A percentile compares a stretch with the other conserved stretches of the same genome.
These are phyloP conservation scores for Neonectria ditissima DNA, from an alignment of 2,329 filamentous ascomycete species.

Conservation along the genomic window DNA sequence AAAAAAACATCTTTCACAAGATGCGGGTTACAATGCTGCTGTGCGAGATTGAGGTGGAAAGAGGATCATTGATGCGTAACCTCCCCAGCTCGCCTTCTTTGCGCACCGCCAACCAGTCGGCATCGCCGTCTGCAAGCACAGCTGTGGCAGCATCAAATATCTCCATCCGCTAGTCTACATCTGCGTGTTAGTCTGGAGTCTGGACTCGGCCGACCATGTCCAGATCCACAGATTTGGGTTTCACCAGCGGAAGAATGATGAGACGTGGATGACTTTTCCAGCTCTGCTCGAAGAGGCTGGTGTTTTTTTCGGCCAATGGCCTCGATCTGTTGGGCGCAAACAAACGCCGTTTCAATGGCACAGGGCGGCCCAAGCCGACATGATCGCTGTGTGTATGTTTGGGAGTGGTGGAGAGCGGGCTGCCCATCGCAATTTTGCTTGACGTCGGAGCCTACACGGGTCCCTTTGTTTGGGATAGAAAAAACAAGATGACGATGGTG, in stretches of 20 bases:
- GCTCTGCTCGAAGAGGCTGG: background rate
- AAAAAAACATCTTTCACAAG: background rate
- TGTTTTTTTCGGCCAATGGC: background rate
- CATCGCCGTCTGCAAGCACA: background rate
- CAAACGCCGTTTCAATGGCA: background rate
- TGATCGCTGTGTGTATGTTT: slow-evolving; percentile 26
- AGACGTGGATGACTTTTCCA: slow-evolving; percentile 11
- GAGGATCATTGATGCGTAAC: background rate
- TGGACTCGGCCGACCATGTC: slow-evolving; percentile 8
- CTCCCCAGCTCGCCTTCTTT: background rate
- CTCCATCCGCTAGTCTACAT: background rate
- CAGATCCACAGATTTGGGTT: slow-evolving; percentile 44
- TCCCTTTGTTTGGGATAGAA: slow-evolving; percentile 8
- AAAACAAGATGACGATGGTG: background rate
- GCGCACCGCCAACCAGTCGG: background rate
- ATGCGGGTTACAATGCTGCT: background rate
- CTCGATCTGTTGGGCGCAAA: background rate
- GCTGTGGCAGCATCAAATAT: background rate
- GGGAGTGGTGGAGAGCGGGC: slow-evolving; percentile 18
- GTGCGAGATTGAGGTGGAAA: background rate
- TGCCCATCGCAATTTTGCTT: slow-evolving; percentile 36
- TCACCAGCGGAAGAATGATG: slow-evolving; percentile 26
- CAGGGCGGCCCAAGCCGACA: slow-evolving; percentile 27
- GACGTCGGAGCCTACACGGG: slow-evolving; percentile 29
- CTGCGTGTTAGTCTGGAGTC: background rate